phyloP scores from a whole-genome alignment of 2,329 filamentous ascomycete species.

The Sordariomycetes sp. region DNA sequence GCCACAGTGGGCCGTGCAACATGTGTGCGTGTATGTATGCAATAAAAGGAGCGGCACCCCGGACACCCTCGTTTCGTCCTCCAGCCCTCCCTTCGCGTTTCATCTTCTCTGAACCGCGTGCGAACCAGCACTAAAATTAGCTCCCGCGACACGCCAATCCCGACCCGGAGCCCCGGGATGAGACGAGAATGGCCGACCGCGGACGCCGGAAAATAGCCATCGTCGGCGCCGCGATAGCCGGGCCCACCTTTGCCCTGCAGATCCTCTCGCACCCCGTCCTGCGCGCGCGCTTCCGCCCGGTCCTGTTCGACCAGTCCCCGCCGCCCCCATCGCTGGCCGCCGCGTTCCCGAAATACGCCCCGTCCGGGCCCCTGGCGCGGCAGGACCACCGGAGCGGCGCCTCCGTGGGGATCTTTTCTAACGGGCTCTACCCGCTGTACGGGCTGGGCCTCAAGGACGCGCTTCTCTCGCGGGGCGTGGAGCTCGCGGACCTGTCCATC shows the following conservation, averaged over 20 bases:
- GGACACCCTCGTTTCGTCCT: too few relatives aligned
- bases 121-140: neutral
- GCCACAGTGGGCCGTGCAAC: too few relatives aligned
- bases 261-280: slow-evolving; percentile 9
- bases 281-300: slow-evolving; percentile 5
- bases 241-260: slow-evolving; percentile 9
- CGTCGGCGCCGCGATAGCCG: slow-evolving; percentile 8
- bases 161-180: neutral
- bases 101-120: too few relatives aligned
- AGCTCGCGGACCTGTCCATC: slow-evolving; percentile 4
- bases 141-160: neutral
- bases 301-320: slow-evolving; percentile 7
- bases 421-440: slow-evolving; percentile 11
- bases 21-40: too few relatives aligned
- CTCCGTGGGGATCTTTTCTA: slow-evolving; percentile 13
- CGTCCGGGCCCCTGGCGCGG: neutral
- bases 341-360: neutral
- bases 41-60: too few relatives aligned
- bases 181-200: neutral
- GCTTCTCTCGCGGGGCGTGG: slow-evolving; percentile 5
- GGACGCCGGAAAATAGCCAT: slow-evolving; percentile 5
- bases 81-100: too few relatives aligned
- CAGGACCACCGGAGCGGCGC: slow-evolving; percentile 10
- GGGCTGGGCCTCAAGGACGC: slow-evolving; percentile 10
- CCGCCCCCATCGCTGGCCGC: neutral